Evolutionary conservation across 768 basidiomycete genomes (phyloP).

Genomic region (Vararia minispora): DNA sequence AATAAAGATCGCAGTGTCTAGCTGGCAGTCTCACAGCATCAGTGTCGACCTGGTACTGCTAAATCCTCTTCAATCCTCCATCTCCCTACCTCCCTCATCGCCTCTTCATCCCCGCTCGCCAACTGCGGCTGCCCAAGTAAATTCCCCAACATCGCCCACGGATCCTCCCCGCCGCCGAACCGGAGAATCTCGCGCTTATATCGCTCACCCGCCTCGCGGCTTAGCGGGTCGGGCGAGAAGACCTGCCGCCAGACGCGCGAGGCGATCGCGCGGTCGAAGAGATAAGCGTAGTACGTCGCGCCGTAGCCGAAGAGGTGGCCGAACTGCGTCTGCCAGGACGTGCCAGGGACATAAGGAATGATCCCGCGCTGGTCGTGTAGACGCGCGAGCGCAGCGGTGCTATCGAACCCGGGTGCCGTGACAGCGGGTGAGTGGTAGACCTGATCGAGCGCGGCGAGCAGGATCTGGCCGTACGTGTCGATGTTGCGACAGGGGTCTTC

Average conservation of each 20-base stretch:
- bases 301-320: constrained; percentile 94
- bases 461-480: constrained; percentile 85
- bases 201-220: constrained; percentile 66
- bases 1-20: too few species aligned
- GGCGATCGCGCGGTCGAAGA: constrained; percentile 94
- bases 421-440: constrained; percentile 71
- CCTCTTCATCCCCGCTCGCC: constrained; percentile 59
- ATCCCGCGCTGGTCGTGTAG: constrained; percentile 63
- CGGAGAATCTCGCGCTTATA: constrained; percentile 67
- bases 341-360: constrained; percentile 74
- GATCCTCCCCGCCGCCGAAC: constrained; percentile 84
- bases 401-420: constrained; percentile 50
- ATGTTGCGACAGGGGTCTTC: constrained; percentile 71
- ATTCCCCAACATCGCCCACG: constrained; percentile 84
- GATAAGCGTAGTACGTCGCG: constrained; percentile 95
- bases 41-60: constrained; percentile 49
- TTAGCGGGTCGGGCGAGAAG: constrained; percentile 58
- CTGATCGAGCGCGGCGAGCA: constrained; percentile 85
- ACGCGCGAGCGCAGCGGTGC: constrained; percentile 51
- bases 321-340: constrained; percentile 93
- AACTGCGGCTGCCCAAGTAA: constrained; percentile 57
- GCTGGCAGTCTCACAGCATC: too few species aligned
- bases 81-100: constrained; percentile 83
- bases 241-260: constrained; percentile 78
- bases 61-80: constrained; percentile 82